Base-by-base conservation (phyloP, 2,329 filamentous ascomycete genomes). In the Trichothecium roseum region DNA sequence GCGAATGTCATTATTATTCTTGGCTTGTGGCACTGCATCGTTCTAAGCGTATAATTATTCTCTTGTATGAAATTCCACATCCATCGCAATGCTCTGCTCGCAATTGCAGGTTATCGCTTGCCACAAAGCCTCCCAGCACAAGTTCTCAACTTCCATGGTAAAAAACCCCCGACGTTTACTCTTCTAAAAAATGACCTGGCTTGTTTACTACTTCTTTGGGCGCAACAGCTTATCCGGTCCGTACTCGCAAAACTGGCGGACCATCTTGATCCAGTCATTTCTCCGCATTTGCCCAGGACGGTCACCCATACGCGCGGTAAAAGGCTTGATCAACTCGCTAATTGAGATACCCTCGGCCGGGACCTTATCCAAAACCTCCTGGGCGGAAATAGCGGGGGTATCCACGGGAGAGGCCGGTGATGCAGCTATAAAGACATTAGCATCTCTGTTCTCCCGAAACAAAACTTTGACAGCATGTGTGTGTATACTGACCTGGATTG, bases 181-280 rank as follows among this genome's bases (percentile, higher is more conserved):
- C 20, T 24, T 24, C 10, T 24, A 24, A 6, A 6, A 24, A 10
- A 24, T 6, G n/a, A 31, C 18, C 16, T 12, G n/a, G n/a, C 10
- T 32, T 10, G 7, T n/a, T 16, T 8, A 34, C 20, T 49, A 64
- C 32, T 55, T 50, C 42, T 61, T 64, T 14, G 62, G 62, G 22
- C 62, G 55, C 29, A 65, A 45, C 10, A 74, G 56, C 55, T 77
- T 80, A 39, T 78, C 71, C 0, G 62, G 44, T 1, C 64, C 68
- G 50, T 70, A 77, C 12, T 62, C 57, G 2, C 69, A 66, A 27
- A 72, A 61, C 26, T 66, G 62, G 52, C 70, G 74, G 10, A 81
- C 74, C 38, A 80, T 50, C 37, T 63, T 59, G 40, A 81, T 69
- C 66, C 75, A 81, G 18, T 74, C 67, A 24, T 58, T 55, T 43